These are phyloP conservation scores for Penicillium silybi DNA, from an alignment of 495 filamentous ascomycete genomes.

Conservation along the genomic window DNA sequence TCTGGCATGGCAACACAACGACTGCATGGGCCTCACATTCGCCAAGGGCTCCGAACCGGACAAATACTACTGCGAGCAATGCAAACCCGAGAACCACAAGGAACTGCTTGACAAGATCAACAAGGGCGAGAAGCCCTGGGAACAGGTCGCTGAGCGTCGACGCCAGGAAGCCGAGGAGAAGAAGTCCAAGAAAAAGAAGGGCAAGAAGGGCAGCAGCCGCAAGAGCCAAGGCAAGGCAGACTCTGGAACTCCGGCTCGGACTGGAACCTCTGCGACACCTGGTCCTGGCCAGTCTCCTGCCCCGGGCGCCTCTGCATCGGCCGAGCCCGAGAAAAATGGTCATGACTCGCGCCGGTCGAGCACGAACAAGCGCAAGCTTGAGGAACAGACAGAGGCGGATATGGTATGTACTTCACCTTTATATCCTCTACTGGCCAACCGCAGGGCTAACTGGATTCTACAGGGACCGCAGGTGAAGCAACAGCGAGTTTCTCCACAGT, in stretches of 20 bases:
- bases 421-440: not conserved
- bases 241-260: constrained; percentile 27
- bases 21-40: constrained; percentile 84
- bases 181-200: constrained; percentile 44
- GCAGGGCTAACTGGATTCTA: constrained; percentile 8
- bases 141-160: constrained; percentile 56
- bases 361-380: constrained; percentile 44
- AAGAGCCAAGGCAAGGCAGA: constrained; percentile 41
- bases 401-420: constrained; percentile 22
- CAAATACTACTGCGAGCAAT: constrained; percentile 87
- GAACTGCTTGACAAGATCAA: constrained; percentile 67
- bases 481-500: constrained; percentile 30
- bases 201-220: constrained; percentile 41
- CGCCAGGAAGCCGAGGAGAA: constrained; percentile 48
- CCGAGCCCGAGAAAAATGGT: constrained; percentile 32
- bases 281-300: constrained; percentile 22
- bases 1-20: constrained; percentile 92
- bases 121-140: constrained; percentile 83
- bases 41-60: constrained; percentile 69
- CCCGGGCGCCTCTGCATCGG: constrained; percentile 20
- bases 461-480: constrained; percentile 43
- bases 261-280: constrained; percentile 29
- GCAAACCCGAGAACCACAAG: constrained; percentile 76
- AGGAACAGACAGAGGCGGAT: constrained; percentile 35
- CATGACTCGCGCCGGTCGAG: constrained; percentile 30